These are phyloP conservation scores for Dictyostelium brefeldianum DNA, from an alignment of 78 protist genomes.

Conservation along the genomic window DNA sequence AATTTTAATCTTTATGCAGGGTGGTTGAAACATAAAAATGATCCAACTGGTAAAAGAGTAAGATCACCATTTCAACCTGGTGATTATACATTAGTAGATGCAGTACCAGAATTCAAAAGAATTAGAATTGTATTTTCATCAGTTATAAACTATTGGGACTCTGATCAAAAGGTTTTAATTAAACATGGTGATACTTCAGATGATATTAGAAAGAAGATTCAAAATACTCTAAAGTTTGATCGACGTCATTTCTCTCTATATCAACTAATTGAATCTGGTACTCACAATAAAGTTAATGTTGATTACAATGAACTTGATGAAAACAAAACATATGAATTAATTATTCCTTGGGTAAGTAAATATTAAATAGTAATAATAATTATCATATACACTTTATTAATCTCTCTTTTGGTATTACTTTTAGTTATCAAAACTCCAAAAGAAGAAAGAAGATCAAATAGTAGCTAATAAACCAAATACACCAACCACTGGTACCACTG, in stretches of 20 bases:
- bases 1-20: not conserved
- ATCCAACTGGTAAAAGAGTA: not conserved
- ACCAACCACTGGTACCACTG: not conserved
- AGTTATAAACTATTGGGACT: not conserved
- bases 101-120: not conserved
- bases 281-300: not conserved
- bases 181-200: not conserved
- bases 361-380: too few species aligned
- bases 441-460: not conserved
- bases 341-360: conserved; percentile 10
- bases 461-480: not conserved
- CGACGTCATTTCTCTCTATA: conserved; percentile 30
- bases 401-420: not conserved
- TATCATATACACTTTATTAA: too few species aligned
- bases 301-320: conserved; percentile 3
- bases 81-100: not conserved
- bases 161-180: not conserved
- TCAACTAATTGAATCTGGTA: not conserved
- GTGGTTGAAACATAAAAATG: not conserved
- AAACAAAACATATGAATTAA: conserved; percentile 7
- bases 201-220: conserved; percentile 1
- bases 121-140: not conserved
- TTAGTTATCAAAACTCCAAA: not conserved
- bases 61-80: not conserved
- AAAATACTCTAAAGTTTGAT: conserved; percentile 24